These are phyloP conservation scores for Allomyces javanicus DNA, from an alignment of 192 early-diverging fungal genomes.

Conservation along the genomic window DNA sequence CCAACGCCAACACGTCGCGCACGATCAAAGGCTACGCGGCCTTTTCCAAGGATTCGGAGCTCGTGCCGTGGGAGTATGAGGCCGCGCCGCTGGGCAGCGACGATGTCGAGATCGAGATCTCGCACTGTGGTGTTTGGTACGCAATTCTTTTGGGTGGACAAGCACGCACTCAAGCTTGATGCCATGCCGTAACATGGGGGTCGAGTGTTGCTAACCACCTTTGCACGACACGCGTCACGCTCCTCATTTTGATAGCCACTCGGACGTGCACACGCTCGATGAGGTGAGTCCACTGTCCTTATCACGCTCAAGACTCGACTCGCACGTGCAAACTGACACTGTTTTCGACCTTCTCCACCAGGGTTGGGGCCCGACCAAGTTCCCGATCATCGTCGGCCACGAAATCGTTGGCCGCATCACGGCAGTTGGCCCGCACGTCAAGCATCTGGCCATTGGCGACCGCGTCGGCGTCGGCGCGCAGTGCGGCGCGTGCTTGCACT, in stretches of 20 bases:
- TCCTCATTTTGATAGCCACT: constrained; percentile 17
- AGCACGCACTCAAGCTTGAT: too few relatives aligned
- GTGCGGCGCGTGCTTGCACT: constrained; percentile 34
- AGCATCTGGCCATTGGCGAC: constrained; percentile 31
- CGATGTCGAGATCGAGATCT: constrained; percentile 26
- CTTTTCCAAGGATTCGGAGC: background rate
- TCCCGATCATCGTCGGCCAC: constrained; percentile 38
- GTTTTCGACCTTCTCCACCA: too few relatives aligned
- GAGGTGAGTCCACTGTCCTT: background rate
- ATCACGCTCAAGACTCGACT: too few relatives aligned
- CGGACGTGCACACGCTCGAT: constrained; percentile 50
- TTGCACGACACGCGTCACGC: background rate
- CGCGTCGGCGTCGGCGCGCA: constrained; percentile 48
- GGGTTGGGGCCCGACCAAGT: constrained; percentile 12
- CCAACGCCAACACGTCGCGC: too few relatives aligned
- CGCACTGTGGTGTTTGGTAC: constrained; percentile 21
- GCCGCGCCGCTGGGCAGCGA: constrained; percentile 16
- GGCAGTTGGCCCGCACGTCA: constrained; percentile 32
- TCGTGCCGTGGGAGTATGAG: constrained; percentile 7
- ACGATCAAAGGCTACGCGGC: too few relatives aligned
- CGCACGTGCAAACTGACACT: too few relatives aligned
- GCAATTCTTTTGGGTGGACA: too few relatives aligned
- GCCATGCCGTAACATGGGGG: background rate
- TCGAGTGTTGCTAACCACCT: constrained; percentile 2
- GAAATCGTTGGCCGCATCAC: constrained; percentile 46